Conservation (phyloP, 2,329 filamentous ascomycete species). For the Cladosporium sp. region DNA sequence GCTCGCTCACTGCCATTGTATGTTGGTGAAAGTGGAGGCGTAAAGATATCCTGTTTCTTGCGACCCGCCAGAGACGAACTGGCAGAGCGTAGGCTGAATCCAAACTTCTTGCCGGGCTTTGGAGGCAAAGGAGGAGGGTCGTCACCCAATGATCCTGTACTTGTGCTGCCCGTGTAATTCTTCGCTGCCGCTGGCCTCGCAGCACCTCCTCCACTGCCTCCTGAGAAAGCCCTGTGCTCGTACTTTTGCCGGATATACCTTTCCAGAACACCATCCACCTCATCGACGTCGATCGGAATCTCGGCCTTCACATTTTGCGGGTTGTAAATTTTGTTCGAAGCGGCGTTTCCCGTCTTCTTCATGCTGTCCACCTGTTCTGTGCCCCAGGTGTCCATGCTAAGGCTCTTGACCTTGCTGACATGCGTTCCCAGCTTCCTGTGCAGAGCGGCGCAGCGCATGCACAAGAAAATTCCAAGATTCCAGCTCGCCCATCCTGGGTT, state of each 20-base stretch:
- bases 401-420: constrained; percentile 95
- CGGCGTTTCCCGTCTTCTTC: constrained; percentile 82
- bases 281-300: constrained; percentile 84
- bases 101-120: constrained; percentile 57
- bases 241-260: constrained; percentile 94
- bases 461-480: constrained; percentile 97
- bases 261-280: constrained; percentile 91
- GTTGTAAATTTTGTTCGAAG: constrained; percentile 86
- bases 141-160: constrained; percentile 45
- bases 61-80: constrained; percentile 64
- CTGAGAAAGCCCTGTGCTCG: constrained; percentile 56
- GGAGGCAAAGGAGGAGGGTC: constrained; percentile 55
- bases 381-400: constrained; percentile 98
- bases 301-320: constrained; percentile 76
- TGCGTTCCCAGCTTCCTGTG: constrained; percentile 97
- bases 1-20: constrained; percentile 25
- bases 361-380: constrained; percentile 98
- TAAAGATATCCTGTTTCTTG: constrained; percentile 43
- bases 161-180: constrained; percentile 54
- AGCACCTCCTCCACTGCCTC: constrained; percentile 29
- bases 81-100: constrained; percentile 61
- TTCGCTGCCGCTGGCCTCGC: constrained; percentile 31
- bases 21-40: constrained; percentile 33
- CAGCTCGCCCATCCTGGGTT: constrained; percentile 98
- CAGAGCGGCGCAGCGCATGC: constrained; percentile 92